Evolutionary conservation across 805 yeast species (phyloP).

Genomic region (Candida tammaniensis): DNA sequence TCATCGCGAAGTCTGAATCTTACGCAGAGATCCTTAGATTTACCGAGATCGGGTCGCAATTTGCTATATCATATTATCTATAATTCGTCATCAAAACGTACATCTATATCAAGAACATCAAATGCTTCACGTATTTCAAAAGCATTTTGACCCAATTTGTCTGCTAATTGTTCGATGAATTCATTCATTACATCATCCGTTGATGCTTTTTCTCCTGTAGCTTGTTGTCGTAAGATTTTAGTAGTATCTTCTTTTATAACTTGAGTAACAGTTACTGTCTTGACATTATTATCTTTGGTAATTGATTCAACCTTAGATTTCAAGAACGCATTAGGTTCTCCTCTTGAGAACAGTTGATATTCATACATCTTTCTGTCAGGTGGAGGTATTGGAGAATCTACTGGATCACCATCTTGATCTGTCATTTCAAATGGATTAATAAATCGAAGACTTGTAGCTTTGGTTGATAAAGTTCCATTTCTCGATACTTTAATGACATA

Average conservation of each 20-base stretch:
- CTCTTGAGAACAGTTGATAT: conserved; percentile 3
- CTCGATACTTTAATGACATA: conserved; percentile 22
- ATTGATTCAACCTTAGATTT: neutral
- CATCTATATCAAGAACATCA: no score
- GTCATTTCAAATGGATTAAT: conserved; percentile 30
- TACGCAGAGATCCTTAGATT: no score
- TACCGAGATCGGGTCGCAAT: no score
- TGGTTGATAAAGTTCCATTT: conserved; percentile 18
- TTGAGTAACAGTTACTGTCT: conserved; percentile 4
- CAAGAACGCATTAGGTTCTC: neutral
- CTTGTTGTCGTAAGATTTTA: no score
- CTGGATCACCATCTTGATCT: conserved; percentile 30
- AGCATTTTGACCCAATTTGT: no score
- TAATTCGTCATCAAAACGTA: no score
- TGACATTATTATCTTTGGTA: neutral
- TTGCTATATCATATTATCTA: no score
- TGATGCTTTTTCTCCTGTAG: no score
- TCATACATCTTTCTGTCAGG: conserved; percentile 6
- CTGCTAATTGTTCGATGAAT: conserved; percentile 2
- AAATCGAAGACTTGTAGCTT: conserved; percentile 18
- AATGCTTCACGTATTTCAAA: no score
- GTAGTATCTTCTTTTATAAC: no score
- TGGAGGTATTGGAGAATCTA: conserved; percentile 14
- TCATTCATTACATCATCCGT: neutral
- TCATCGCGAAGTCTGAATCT: no score